Percentiles rank a stretch among this genome's conserved stretches.
phyloP scores from a whole-genome alignment of 1,284 basidiomycete genomes.

The Cutaneotrichosporon cavernicola region DNA sequence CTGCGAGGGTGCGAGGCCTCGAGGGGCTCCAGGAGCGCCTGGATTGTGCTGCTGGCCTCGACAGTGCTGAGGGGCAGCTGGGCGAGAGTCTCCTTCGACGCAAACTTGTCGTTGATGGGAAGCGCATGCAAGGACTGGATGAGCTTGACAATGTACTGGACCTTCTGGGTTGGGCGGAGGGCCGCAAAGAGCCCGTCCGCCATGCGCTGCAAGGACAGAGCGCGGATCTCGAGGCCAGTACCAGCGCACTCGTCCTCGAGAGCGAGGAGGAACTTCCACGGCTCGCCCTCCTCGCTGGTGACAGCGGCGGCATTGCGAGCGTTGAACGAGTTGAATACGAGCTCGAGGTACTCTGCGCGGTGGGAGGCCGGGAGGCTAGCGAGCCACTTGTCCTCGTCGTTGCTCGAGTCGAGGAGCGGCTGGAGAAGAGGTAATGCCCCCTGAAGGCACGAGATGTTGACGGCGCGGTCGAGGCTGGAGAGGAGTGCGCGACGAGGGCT shows the following conservation, averaged over 20 bases:
- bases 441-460: conserved; percentile 63
- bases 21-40: conserved; percentile 35
- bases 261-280: conserved; percentile 31
- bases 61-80: conserved; percentile 32
- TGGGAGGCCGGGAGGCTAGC: conserved; percentile 13
- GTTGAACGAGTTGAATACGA: conserved; percentile 27
- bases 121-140: conserved; percentile 38
- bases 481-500: conserved; percentile 63
- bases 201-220: conserved; percentile 34
- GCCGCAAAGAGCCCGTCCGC: conserved; percentile 38
- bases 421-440: conserved; percentile 64
- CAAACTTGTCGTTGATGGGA: conserved; percentile 32
- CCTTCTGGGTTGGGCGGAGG: conserved; percentile 31
- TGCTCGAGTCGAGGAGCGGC: conserved; percentile 32
- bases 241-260: conserved; percentile 12
- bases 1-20: conserved; percentile 36
- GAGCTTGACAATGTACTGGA: conserved; percentile 34
- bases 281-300: conserved; percentile 27
- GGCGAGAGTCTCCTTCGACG: conserved; percentile 31
- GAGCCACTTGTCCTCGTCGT: conserved; percentile 36
- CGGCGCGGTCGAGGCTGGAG: conserved; percentile 61
- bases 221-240: conserved; percentile 20
- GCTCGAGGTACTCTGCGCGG: conserved; percentile 31
- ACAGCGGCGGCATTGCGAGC: conserved; percentile 28
- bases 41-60: conserved; percentile 31